Conservation (phyloP, 768 basidiomycete species). For the Mycena pura region DNA sequence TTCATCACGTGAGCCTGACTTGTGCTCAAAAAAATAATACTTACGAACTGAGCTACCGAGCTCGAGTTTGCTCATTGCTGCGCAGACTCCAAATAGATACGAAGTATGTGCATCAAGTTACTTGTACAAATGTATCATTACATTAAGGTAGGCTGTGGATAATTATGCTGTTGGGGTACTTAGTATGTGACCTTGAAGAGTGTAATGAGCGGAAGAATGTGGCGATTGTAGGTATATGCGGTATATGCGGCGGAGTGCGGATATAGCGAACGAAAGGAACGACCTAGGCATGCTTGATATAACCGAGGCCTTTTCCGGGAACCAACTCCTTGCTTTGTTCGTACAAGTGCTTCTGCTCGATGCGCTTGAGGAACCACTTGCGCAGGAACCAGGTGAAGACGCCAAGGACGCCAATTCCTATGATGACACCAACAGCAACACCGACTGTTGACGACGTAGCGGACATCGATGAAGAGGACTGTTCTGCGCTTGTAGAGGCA, state of each 20-base stretch:
- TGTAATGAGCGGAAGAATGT: too few species aligned
- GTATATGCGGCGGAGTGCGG: not conserved
- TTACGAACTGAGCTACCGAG: too few species aligned
- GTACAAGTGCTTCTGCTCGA: slow-evolving; percentile 30
- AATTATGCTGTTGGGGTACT: too few species aligned
- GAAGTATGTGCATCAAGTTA: too few species aligned
- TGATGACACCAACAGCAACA: slow-evolving; percentile 58
- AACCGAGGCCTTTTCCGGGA: slow-evolving; percentile 22
- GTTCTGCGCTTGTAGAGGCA: slow-evolving; percentile 15
- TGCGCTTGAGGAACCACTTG: slow-evolving; percentile 50
- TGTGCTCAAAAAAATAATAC: too few species aligned
- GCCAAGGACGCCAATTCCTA: slow-evolving; percentile 51
- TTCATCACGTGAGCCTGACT: slow-evolving; percentile 8
- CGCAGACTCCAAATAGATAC: too few species aligned
- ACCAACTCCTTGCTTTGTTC: slow-evolving; percentile 27
- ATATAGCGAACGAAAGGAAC: not conserved
- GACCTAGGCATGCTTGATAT: slow-evolving; percentile 17
- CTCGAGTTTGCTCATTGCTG: too few species aligned
- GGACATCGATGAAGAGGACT: slow-evolving; percentile 16
- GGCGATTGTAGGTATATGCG: not conserved
- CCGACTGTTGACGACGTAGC: slow-evolving; percentile 48
- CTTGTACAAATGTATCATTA: too few species aligned
- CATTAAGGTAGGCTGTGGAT: too few species aligned
- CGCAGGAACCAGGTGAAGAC: slow-evolving; percentile 54
- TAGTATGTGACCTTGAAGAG: too few species aligned